Evolutionary conservation across 768 basidiomycete species (phyloP).

Genomic region (Agaricus subrufescens): DNA sequence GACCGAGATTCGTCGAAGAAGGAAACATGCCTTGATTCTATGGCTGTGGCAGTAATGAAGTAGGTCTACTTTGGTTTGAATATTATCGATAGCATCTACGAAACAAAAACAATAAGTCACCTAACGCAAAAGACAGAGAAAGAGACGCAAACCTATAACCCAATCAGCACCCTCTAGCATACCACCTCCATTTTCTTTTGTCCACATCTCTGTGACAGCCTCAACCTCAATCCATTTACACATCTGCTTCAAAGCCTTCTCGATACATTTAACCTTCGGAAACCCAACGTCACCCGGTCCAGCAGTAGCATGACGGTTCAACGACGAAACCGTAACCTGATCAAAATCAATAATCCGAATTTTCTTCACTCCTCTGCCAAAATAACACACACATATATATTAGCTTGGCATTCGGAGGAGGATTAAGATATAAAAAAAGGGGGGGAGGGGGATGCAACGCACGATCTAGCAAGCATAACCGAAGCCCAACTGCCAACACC

Average conservation of each 20-base stretch:
- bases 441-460: conserved; percentile 25
- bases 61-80: conserved; percentile 92
- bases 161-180: conserved; percentile 86
- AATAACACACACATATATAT: too few relatives aligned
- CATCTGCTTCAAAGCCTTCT: conserved; percentile 62
- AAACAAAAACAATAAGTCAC: not conserved
- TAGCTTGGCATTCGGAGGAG: not conserved
- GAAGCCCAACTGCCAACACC: conserved; percentile 97
- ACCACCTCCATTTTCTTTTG: conserved; percentile 68
- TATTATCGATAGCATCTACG: conserved; percentile 94
- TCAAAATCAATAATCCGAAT: conserved; percentile 92
- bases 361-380: conserved; percentile 60
- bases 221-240: conserved; percentile 89
- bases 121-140: not conserved
- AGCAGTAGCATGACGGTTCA: conserved; percentile 94
- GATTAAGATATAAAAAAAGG: not conserved
- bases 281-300: conserved; percentile 87
- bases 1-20: not conserved
- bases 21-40: conserved; percentile 61
- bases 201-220: conserved; percentile 79
- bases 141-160: conserved; percentile 70
- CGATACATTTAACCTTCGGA: conserved; percentile 82
- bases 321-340: conserved; percentile 89
- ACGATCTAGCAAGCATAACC: conserved; percentile 91
- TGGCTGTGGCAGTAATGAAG: conserved; percentile 83